Evolutionary conservation across 768 basidiomycete species (phyloP), one percentile per base, ranked within the genome.

Genomic region (Favolaschia claudopus): DNA sequence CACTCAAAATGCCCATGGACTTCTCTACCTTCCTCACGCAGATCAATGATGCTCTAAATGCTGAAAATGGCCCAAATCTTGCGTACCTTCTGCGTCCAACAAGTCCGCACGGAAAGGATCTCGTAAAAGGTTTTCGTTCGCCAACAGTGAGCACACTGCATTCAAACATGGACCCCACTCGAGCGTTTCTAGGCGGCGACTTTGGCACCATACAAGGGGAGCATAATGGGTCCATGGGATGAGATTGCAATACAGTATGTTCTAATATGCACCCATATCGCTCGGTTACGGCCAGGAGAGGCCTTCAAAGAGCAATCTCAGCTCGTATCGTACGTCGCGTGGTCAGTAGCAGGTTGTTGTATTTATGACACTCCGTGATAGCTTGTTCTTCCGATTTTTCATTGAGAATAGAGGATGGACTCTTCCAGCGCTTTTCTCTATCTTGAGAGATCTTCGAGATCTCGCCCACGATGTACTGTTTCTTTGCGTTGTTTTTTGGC

Each of bases 391-490:
- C 48, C 85, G 89, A 29, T 95, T 85, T 75, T 89, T 96, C 60
- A 80, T 82, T n/a, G 85, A 83, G 56, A 91, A 92, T 69, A 87
- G 87, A 22, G 89, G 93, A 2, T 98, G 95, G 95, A 89, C 90
- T 27, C 74, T 98, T 4, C 92, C 89, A 19, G 89, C 89, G 0
- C 72, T 98, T 28, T 96, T 94, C 69, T 88, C 89, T 15, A 85
- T 94, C 33, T 72, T 96, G 27, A 79, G 88, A 48, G 94, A 96
- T 73, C 76, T 96, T 38, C 80, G 94, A 48, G 92, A 93, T 69
- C 79, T 97, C 20, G 95, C 95, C 2, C 87, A 89, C 65, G 91
- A 95, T 74, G 95, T 94, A 68, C 76, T 58, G 25, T 29, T 22
- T 51, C 8, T 32, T 25, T 13, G 46, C 34, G 44, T 61, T 15